A percentile compares a stretch with the other conserved stretches of the same genome.
Conservation (phyloP, 495 filamentous ascomycete genomes). For the Hypoxylon lienhwacheense region DNA sequence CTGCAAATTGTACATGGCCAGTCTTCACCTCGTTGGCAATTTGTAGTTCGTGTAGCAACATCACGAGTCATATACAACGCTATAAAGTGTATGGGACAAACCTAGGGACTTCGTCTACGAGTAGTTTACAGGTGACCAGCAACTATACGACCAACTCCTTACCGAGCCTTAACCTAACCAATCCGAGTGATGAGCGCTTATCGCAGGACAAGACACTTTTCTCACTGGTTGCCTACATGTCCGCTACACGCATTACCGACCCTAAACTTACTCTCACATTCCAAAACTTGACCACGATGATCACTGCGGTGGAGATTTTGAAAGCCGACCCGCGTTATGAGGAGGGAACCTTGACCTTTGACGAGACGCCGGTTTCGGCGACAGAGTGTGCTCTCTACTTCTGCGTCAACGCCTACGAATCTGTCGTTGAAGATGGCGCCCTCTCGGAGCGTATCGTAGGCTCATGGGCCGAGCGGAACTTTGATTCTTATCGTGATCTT, state of each 20-base stretch:
- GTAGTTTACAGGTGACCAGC: not conserved
- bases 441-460: constrained; percentile 13
- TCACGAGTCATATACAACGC: constrained; percentile 1
- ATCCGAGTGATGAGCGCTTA: not conserved
- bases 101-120: not conserved
- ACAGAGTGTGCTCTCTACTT: constrained; percentile 30
- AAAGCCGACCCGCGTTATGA: constrained; percentile 9
- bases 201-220: not conserved
- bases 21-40: constrained; percentile 17
- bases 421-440: constrained; percentile 9
- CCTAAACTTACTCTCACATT: constrained; percentile 16
- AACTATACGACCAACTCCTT: constrained; percentile 11
- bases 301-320: constrained; percentile 8
- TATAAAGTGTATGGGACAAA: not conserved
- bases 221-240: constrained; percentile 1
- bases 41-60: constrained; percentile 23
- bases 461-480: constrained; percentile 14
- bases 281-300: constrained; percentile 15
- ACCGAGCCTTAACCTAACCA: constrained; percentile 14
- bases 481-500: constrained; percentile 5
- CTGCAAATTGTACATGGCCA: constrained; percentile 29
- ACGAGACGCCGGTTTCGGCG: constrained; percentile 17
- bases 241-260: constrained; percentile 6
- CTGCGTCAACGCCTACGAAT: constrained; percentile 21
- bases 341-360: constrained; percentile 5